Base-by-base conservation (phyloP, 257 asterid species). In the Primulina tabacum region DNA sequence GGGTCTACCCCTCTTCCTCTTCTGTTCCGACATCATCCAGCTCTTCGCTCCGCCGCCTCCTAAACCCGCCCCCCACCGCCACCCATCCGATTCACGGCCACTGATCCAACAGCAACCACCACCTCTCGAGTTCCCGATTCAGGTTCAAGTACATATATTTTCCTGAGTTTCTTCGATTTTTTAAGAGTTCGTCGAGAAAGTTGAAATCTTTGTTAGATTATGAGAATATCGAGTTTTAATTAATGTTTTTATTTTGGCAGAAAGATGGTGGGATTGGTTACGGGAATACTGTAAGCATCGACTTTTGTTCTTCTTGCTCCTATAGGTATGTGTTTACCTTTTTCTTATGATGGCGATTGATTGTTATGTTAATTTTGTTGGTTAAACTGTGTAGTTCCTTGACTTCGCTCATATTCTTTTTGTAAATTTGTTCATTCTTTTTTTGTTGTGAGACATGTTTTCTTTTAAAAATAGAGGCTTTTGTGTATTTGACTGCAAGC, bases 281-380 rank as follows among this genome's bases (percentile, higher is more conserved):
- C 55, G 99, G 96, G 40, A 89, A 90, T 79, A 85, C 99, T 7
- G 91, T 93, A 71, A 85, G 64, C 64, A 90, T 93, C 64, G 94
- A 89, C 81, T 93, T 86, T 76, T 93, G 99, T 66, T 78, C 97
- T 67, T 93, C 99, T 50, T 93, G 99, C 73, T 93, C 99, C 68
- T 93, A 82, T 86, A 91, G 85, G 99, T 93, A 68, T 21, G 14
- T 55, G 8, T 61, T 0, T 21, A 6, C 37, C 43, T 28, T 4
- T 58, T 55, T 17, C 11, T 55, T 65, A 35, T 14, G 18, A 20
- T 58, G 11, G 2, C 26, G 55, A 10, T 60, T 8, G 21, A n/a
- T 28, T 74, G 18, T 11, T 77, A 55, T 64, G 21, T 33, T 16
- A n/a, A 26, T 14, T 52, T 28, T 28, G 30, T 28, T 28, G 2